Base-by-base conservation (phyloP, 305 asterid genomes). In the Rubia tinctorum region DNA sequence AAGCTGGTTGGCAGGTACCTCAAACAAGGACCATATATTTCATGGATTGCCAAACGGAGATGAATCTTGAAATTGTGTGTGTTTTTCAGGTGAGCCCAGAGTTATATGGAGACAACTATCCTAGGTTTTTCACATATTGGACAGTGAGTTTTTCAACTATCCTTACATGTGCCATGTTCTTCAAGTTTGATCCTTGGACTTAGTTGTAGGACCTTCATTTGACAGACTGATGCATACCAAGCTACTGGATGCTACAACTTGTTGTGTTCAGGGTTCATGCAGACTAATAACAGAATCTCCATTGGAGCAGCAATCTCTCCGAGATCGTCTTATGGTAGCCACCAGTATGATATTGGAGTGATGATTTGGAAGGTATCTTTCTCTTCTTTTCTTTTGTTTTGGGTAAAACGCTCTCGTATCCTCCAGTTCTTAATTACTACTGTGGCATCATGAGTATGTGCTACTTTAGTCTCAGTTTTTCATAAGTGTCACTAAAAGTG, bases 1-100 rank as follows among this genome's bases (percentile, higher is more conserved):
- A 93, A 85, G 98, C 98, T 72, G 98, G 97, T 25, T 93, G 98
- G 97, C 98, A 93, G 96, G 98, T 92, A 49, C 62, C 13, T 49
- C 2, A 14, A 47, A 13, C 55, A 47, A 34, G 39, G 3, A 34
- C 39, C 2, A 34, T 34, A 34, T 34, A 3, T 34, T 34, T 34
- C 3, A 34, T 49, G 56, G 15, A 49, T 4, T 4, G 56, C 18
- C 64, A 59, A 59, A 59, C 23, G 64, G 20, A 23, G 14, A 59
- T 2, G 15, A 30, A 69, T 37, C 37, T 70, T 25, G 9, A 37
- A 71, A 56, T 39, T 74, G 68, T 74, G 68, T 71, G n/a, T 56
- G 18, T 23, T 80, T 70, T 66, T 42, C 88, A 92, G 98, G 88
- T 93, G 43, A 93, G 97, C 82, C 98, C 98, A 2, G 93, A 91